A percentile compares a stretch with the other conserved stretches of the same genome.
Conservation (phyloP, 192 early-diverging fungal genomes). For the Coemansia pectinata region DNA sequence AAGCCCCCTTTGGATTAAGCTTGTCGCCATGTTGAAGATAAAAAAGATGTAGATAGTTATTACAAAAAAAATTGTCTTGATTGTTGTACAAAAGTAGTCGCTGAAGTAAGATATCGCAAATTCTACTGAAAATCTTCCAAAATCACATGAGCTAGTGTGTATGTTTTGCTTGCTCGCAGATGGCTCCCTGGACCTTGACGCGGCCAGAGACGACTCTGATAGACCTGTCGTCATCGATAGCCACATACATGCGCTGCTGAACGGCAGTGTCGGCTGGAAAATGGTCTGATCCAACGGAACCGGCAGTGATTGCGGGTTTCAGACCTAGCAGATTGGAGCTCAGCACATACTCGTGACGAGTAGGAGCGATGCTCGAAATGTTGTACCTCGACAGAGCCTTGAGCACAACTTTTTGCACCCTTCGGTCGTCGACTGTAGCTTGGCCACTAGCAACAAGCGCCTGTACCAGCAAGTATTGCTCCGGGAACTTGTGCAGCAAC, state of each 20-base stretch:
- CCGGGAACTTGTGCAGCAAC: constrained; percentile 49
- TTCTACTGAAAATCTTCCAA: neutral
- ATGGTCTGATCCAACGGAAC: neutral
- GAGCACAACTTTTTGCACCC: constrained; percentile 38
- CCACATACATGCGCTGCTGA: constrained; percentile 43
- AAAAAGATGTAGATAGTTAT: neutral
- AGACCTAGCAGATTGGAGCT: constrained; percentile 10
- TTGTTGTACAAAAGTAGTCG: neutral
- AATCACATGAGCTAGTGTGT: neutral
- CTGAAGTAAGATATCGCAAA: neutral
- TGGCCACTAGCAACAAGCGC: constrained; percentile 35
- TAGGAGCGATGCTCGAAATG: constrained; percentile 26
- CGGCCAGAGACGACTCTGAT: constrained; percentile 32
- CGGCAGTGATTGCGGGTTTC: neutral
- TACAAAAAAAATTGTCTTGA: neutral
- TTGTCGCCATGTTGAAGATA: neutral
- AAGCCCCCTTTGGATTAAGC: constrained; percentile 38
- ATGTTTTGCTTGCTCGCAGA: neutral
- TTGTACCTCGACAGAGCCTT: constrained; percentile 39
- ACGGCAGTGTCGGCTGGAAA: neutral
- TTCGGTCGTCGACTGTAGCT: constrained; percentile 31
- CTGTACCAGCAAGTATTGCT: constrained; percentile 40
- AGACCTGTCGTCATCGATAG: constrained; percentile 33
- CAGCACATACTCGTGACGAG: constrained; percentile 38
- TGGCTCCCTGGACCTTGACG: constrained; percentile 15